Evolutionary conservation across 768 basidiomycete genomes (phyloP).

Genomic region (Lentinula aciculospora): DNA sequence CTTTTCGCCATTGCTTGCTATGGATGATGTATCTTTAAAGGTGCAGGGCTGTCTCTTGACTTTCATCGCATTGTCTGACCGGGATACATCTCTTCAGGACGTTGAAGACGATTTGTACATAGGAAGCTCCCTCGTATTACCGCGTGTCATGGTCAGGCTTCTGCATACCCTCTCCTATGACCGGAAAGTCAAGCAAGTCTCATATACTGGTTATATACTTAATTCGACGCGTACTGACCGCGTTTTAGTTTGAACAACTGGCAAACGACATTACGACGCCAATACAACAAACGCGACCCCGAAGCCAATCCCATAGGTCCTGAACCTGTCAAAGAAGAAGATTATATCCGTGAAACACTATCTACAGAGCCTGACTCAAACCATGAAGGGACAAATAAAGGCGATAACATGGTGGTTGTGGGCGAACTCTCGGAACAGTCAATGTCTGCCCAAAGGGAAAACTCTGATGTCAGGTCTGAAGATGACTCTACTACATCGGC

Average conservation of each 20-base stretch:
- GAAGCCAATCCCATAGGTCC: conserved; percentile 67
- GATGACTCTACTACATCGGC: neutral
- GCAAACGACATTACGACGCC: conserved; percentile 72
- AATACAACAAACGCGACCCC: conserved; percentile 71
- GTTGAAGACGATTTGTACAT: conserved; percentile 72
- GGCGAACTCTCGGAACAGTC: neutral
- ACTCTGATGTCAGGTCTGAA: neutral
- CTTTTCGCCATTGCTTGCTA: conserved; percentile 67
- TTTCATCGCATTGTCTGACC: conserved; percentile 6
- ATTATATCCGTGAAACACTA: conserved; percentile 22
- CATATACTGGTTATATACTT: conserved; percentile 3
- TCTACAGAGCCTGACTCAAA: conserved; percentile 14
- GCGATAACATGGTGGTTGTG: neutral
- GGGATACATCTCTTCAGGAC: conserved; percentile 41
- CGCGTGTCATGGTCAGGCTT: conserved; percentile 71
- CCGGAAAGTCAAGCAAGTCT: conserved; percentile 68
- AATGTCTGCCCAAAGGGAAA: neutral
- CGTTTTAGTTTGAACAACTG: conserved; percentile 61
- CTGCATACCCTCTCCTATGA: conserved; percentile 75
- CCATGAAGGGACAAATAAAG: neutral
- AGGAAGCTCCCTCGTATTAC: conserved; percentile 53
- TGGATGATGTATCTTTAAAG: conserved; percentile 62
- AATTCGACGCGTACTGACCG: conserved; percentile 17
- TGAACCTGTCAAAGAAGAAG: conserved; percentile 33
- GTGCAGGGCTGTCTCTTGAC: conserved; percentile 33